Conservation (phyloP, 306 rosid genomes). For the Clitoria ternatea region DNA sequence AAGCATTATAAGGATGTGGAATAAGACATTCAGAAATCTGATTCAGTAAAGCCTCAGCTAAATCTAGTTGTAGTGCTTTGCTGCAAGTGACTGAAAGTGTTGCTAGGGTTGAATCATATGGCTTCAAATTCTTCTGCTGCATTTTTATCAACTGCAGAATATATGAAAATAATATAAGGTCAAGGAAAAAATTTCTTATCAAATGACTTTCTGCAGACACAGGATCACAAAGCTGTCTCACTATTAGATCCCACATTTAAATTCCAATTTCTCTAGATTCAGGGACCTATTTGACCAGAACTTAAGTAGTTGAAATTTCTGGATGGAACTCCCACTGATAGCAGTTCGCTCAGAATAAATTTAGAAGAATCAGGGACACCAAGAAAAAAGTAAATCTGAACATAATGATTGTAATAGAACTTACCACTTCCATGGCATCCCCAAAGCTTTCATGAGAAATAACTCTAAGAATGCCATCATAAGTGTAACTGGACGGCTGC, state of each 20-base stretch:
- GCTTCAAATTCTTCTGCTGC: constrained; percentile 65
- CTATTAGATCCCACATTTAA: constrained; percentile 12
- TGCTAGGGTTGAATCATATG: constrained; percentile 60
- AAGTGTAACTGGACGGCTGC: constrained; percentile 57
- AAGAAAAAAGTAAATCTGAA: constrained; percentile 7
- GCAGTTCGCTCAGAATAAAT: not conserved
- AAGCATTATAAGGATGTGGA: constrained; percentile 57
- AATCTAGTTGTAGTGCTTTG: constrained; percentile 52
- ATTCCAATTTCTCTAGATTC: constrained; percentile 16
- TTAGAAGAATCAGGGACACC: not conserved
- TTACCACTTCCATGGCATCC: constrained; percentile 58
- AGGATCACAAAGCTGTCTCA: not conserved
- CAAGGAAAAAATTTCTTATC: not conserved
- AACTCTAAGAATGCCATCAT: constrained; percentile 57
- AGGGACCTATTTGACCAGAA: not conserved
- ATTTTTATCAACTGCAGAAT: constrained; percentile 59
- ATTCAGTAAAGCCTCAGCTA: constrained; percentile 70
- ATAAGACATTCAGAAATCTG: constrained; percentile 38
- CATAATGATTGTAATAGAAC: constrained; percentile 25
- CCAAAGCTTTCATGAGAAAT: constrained; percentile 44
- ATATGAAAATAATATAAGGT: constrained; percentile 20
- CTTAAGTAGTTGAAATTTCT: not conserved
- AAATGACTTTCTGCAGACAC: constrained; percentile 5
- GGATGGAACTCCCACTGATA: constrained; percentile 10
- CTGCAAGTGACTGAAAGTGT: constrained; percentile 61